Base-by-base conservation (phyloP, 345 rosid species). In the Schrenkiella parvula region DNA sequence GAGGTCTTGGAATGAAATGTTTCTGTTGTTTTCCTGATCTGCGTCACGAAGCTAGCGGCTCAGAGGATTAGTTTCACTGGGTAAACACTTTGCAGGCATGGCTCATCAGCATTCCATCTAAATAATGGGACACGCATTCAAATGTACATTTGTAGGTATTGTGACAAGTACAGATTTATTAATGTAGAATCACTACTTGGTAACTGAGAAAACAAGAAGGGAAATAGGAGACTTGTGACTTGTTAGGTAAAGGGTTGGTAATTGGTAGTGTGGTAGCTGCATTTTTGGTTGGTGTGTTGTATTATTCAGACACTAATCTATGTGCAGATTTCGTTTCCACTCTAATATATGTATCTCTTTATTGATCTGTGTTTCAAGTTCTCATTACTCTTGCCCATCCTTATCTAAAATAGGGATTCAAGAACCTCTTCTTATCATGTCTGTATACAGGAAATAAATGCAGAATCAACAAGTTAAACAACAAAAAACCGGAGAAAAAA, bases 81-180 rank as follows among this genome's bases (percentile, higher is more conserved):
- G 72, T 50, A 74, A 31, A 38, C 46, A 39, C 51, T 68, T 60
- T 60, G 7, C 21, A 41, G 64, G 56, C 69, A 51, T 67, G 68
- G 39, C 23, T 60, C 63, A 66, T 11, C 54, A 4, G 41, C 64
- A 25, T 38, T 60, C 14, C 54, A 51, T 32, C 68, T 46, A 21
- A 13, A 52, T 48, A 69, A 54, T 73, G 64, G 69, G 66, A 47
- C 31, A 73, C 38, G 41, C 78, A 46, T 73, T 73, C 63, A 75
- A 51, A 29, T 84, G 87, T 84, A 84, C 68, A 86, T 83, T 80
- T 82, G 91, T 86, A 86, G 88, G 81, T 84, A 82, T 80, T 72
- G 80, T 74, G 72, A 78, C 64, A 29, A 76, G 79, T 78, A 84
- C 79, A 84, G 84, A 68, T 75, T 75, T 75, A 62, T 75, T 32